Evolutionary conservation across 768 basidiomycete genomes (phyloP).

Genomic region (Coprinopsis sp.): DNA sequence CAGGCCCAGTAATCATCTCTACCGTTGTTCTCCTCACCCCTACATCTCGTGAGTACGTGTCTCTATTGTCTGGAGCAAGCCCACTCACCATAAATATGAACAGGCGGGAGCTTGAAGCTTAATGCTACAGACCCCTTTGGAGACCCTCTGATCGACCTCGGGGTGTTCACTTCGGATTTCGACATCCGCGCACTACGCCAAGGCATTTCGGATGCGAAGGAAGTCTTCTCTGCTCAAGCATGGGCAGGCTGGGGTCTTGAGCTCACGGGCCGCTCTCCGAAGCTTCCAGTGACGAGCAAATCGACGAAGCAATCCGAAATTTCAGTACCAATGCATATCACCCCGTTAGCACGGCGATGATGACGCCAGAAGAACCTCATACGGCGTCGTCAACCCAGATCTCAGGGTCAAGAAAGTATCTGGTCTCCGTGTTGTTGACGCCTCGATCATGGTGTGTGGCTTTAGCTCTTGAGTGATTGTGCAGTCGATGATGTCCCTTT

Average conservation of each 20-base stretch:
- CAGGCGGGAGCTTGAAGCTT: not conserved
- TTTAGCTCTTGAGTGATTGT: not conserved
- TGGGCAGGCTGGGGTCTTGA: conserved; percentile 16
- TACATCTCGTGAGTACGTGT: conserved; percentile 4
- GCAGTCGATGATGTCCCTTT: not conserved
- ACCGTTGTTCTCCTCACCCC: conserved; percentile 5
- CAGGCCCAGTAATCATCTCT: not conserved
- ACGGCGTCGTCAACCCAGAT: conserved; percentile 35
- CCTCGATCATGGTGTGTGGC: conserved; percentile 27
- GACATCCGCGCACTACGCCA: conserved; percentile 20
- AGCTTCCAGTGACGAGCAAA: conserved; percentile 1
- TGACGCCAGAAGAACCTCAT: conserved; percentile 23
- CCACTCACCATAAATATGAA: not conserved
- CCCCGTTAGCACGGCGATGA: conserved; percentile 25
- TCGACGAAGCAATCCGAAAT: conserved; percentile 2
- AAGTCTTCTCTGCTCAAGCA: conserved; percentile 15
- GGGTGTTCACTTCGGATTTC: conserved; percentile 16
- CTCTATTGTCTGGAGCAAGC: not conserved
- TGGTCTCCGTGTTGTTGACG: conserved; percentile 36
- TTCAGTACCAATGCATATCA: not conserved
- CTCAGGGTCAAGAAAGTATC: conserved; percentile 29
- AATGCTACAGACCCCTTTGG: conserved; percentile 16
- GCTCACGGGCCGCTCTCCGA: conserved; percentile 6
- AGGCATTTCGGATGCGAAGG: conserved; percentile 12
- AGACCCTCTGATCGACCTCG: conserved; percentile 22